Percentiles rank a stretch among this genome's conserved stretches.
Evolutionary conservation across 257 asterid species (phyloP).

Genomic region (Scutellaria galericulata): DNA sequence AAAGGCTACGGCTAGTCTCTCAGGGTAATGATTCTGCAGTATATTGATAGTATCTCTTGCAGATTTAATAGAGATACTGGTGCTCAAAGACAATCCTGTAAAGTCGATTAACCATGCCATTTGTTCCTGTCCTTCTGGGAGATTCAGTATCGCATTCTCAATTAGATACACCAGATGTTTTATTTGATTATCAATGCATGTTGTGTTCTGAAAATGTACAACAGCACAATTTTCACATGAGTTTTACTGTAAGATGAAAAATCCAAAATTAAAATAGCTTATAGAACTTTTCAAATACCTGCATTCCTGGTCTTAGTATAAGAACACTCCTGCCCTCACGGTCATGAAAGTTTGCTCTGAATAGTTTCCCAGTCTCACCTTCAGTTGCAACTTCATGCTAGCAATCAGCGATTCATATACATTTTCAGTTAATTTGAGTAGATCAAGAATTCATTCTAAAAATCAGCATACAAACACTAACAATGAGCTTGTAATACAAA

Average conservation of each 20-base stretch:
- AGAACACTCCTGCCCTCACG: conserved; percentile 89
- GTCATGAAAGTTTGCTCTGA: conserved; percentile 81
- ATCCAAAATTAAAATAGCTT: conserved; percentile 15
- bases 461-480: conserved; percentile 9
- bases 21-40: conserved; percentile 90
- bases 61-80: conserved; percentile 78
- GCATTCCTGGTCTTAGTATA: conserved; percentile 85
- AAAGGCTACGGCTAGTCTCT: conserved; percentile 83
- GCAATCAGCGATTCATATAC: conserved; percentile 29
- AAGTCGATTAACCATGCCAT: conserved; percentile 97
- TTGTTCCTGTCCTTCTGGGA: conserved; percentile 92
- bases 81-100: conserved; percentile 85
- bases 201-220: conserved; percentile 69
- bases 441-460: not conserved
- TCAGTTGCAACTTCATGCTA: conserved; percentile 82
- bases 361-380: conserved; percentile 92
- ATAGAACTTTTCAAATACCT: conserved; percentile 51
- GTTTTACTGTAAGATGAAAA: not conserved
- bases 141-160: conserved; percentile 91
- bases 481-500: not conserved
- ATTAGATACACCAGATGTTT: conserved; percentile 85
- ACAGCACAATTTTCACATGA: not conserved
- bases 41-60: conserved; percentile 77
- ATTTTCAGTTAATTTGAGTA: conserved; percentile 5
- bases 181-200: conserved; percentile 79